Evolutionary conservation across 345 rosid species (phyloP).

Genomic region (Pseudoturritis turrita): DNA sequence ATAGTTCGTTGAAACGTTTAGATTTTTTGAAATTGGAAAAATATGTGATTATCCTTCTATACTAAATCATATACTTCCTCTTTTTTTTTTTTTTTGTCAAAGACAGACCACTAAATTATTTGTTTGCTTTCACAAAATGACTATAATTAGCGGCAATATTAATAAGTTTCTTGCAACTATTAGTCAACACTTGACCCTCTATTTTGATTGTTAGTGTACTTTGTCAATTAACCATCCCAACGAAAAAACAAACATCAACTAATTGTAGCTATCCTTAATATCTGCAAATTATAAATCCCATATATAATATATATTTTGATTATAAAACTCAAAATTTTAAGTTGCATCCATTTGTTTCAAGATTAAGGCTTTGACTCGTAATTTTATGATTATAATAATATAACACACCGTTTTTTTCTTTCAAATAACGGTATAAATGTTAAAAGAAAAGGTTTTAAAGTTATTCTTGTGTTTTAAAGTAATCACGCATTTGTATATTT

Average conservation of each 20-base stretch:
- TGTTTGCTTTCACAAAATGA: background rate
- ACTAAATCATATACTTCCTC: background rate
- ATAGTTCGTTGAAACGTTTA: constrained; percentile 1
- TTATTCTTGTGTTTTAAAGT: background rate
- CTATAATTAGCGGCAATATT: constrained; percentile 18
- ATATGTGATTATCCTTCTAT: background rate
- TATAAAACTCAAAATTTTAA: background rate
- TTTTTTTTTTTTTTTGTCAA: constrained; percentile 14
- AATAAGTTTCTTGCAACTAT: background rate
- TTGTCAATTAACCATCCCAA: background rate
- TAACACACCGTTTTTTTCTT: background rate
- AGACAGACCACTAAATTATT: background rate
- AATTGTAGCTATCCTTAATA: background rate
- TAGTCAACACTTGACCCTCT: constrained; percentile 19
- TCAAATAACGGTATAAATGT: background rate
- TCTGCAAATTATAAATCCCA: background rate
- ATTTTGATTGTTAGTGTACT: background rate
- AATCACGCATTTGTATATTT: background rate
- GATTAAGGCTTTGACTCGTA: background rate
- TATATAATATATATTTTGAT: background rate
- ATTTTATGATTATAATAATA: background rate
- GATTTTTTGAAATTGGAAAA: background rate
- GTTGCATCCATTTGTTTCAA: background rate
- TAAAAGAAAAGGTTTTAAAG: background rate
- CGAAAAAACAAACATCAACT: background rate